phyloP scores from a whole-genome alignment of 2,329 filamentous ascomycete species.

The Emmonsia crescens region DNA sequence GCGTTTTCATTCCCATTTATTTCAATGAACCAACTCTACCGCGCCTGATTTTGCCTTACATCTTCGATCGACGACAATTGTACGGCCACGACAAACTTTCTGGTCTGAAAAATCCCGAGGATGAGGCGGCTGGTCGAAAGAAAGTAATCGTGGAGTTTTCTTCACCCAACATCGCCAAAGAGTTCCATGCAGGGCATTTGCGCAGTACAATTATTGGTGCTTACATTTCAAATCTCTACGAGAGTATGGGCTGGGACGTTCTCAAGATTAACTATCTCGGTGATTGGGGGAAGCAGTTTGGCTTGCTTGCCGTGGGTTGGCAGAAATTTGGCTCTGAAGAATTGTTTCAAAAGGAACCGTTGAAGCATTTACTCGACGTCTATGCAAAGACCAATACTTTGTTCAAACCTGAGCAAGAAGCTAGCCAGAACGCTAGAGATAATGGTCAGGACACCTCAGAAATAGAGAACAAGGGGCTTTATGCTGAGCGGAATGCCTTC shows the following conservation, averaged over 20 bases:
- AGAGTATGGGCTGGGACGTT: slow-evolving; percentile 59
- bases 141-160: slow-evolving; percentile 75
- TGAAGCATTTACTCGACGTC: slow-evolving; percentile 71
- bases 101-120: slow-evolving; percentile 51
- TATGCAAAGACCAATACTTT: slow-evolving; percentile 65
- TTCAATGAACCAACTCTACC: slow-evolving; percentile 60
- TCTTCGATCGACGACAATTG: slow-evolving; percentile 49
- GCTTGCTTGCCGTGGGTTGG: slow-evolving; percentile 61
- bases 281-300: slow-evolving; percentile 55
- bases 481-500: slow-evolving; percentile 40
- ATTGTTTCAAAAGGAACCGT: slow-evolving; percentile 59
- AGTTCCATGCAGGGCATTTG: slow-evolving; percentile 64
- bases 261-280: slow-evolving; percentile 64
- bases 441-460: slow-evolving; percentile 23
- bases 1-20: slow-evolving; percentile 67
- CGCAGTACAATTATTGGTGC: slow-evolving; percentile 67
- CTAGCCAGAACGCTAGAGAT: slow-evolving; percentile 48
- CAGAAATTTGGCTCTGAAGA: slow-evolving; percentile 65
- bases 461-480: slow-evolving; percentile 36
- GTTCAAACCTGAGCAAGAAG: slow-evolving; percentile 54
- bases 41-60: slow-evolving; percentile 56
- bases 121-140: slow-evolving; percentile 46
- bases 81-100: slow-evolving; percentile 56
- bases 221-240: slow-evolving; percentile 59
- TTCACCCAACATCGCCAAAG: slow-evolving; percentile 78